Conservation (phyloP, 1,139 yeast species). For the Magnusiomyces suaveolens region DNA sequence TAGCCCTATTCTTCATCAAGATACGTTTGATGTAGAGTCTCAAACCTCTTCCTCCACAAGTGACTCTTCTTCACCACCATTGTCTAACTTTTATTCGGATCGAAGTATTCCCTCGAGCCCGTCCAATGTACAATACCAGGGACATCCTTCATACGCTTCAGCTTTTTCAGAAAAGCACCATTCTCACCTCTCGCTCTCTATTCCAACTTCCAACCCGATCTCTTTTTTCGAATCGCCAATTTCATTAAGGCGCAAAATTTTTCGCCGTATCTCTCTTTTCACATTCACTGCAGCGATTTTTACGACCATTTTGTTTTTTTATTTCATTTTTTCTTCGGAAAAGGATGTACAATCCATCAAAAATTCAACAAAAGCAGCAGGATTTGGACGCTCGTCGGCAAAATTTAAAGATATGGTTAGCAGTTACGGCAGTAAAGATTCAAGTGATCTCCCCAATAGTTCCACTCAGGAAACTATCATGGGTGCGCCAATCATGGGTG, state of each 20-base stretch:
- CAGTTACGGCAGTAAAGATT: slow-evolving; percentile 18
- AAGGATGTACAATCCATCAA: background rate
- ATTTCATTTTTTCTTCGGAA: slow-evolving; percentile 1
- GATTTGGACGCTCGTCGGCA: slow-evolving; percentile 7
- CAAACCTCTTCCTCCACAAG: too few species aligned
- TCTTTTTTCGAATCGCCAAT: background rate
- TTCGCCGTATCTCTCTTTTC: slow-evolving; percentile 1
- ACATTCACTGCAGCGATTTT: slow-evolving; percentile 1
- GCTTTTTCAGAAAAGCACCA: too few species aligned
- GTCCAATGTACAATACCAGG: too few species aligned
- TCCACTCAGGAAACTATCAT: slow-evolving; percentile 18
- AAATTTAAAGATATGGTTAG: slow-evolving; percentile 12
- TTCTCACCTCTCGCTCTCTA: background rate
- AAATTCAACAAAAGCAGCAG: background rate
- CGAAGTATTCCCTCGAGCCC: too few species aligned
- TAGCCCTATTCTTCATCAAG: slow-evolving; percentile 1
- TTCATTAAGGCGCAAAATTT: slow-evolving; percentile 2
- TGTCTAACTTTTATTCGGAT: too few species aligned
- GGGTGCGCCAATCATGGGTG: slow-evolving; percentile 66
- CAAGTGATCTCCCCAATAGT: slow-evolving; percentile 12
- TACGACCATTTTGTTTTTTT: background rate
- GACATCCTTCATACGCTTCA: too few species aligned
- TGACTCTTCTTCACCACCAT: too few species aligned
- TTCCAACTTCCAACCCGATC: background rate
- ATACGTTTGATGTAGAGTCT: slow-evolving; percentile 19